Base-by-base conservation (phyloP, 257 asterid species). In the Solanum verrucosum region DNA sequence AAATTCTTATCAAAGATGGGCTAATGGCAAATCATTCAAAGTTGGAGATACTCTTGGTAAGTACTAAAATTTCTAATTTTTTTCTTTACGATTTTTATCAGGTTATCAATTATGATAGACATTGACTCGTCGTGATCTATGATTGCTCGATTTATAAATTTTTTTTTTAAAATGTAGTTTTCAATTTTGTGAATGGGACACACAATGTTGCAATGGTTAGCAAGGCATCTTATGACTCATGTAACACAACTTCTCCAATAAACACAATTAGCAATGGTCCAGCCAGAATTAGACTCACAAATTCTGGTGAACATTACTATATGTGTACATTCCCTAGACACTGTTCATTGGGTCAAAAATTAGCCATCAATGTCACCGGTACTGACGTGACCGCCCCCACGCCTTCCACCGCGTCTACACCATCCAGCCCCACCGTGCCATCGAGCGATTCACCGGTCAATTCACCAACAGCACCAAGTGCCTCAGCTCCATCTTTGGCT, bases 41-140 rank as follows among this genome's bases (percentile, higher is more conserved):
- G 97, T 94, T 16, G 98, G 97, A 21, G 98, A 95, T 77, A 88
- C 65, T 87, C 89, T 95, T 87, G 93, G 98, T 95, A 92, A 88
- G 65, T 12, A 10, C 70, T 31, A 68, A 42, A 29, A 21, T 1
- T 71, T 16, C 11, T 68, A 14, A 4, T 68, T 1, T n/a, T 25
- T 65, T n/a, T 14, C 0, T 65, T 56, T 56, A 56, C 25, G 25
- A 0, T 56, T 56, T 18, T 56, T 20, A 56, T 56, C 25, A 56
- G 0, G 65, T 56, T 56, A 56, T 3, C 25, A 56, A 59, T 59
- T 20, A 59, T 59, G 11, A 1, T 11, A 10, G 34, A 65, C 1
- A n/a, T 65, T 12, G 71, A 65, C 31, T 65, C 15, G 0, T 65
- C 16, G 29, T n/a, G 33, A n/a, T 65, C 7, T 25, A 65, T 65